These are phyloP conservation scores for Anthracocystis walkeri DNA, from an alignment of 1,284 basidiomycete genomes.

Conservation along the genomic window DNA sequence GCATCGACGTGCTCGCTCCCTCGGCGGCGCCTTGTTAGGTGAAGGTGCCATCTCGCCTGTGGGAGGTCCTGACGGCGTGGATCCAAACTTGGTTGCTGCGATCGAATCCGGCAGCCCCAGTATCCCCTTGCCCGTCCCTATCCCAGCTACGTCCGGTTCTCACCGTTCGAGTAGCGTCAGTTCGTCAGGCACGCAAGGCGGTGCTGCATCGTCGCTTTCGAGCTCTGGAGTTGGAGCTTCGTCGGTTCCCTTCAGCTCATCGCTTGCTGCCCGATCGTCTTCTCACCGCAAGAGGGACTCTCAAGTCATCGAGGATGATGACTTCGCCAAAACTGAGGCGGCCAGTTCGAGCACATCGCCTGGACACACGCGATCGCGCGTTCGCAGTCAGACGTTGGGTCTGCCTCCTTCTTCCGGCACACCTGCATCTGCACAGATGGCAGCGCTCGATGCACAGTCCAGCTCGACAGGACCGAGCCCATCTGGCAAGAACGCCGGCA, in stretches of 20 bases:
- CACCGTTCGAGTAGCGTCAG: constrained; percentile 44
- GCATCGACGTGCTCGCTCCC: constrained; percentile 65
- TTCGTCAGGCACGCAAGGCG: constrained; percentile 47
- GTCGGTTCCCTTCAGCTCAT: constrained; percentile 35
- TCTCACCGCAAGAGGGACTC: constrained; percentile 30
- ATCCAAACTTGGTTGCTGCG: constrained; percentile 66
- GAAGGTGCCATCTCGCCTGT: constrained; percentile 59
- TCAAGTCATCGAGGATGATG: constrained; percentile 39
- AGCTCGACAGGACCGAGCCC: constrained; percentile 34
- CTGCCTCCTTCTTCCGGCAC: constrained; percentile 22
- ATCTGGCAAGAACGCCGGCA: constrained; percentile 14
- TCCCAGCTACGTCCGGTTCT: constrained; percentile 30
- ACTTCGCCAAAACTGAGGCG: constrained; percentile 14
- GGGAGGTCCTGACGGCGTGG: constrained; percentile 67
- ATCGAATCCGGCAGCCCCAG: constrained; percentile 56
- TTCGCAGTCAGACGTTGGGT: constrained; percentile 59
- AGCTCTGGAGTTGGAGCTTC: constrained; percentile 31
- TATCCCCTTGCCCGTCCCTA: constrained; percentile 48
- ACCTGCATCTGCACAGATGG: constrained; percentile 9
- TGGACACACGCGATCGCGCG: constrained; percentile 42
- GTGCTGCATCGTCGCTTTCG: constrained; percentile 33
- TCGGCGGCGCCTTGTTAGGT: constrained; percentile 56
- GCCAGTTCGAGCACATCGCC: constrained; percentile 10
- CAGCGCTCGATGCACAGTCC: constrained; percentile 15
- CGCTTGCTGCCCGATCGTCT: constrained; percentile 15